These are phyloP conservation scores for Diplodia scrobiculata DNA, from an alignment of 2,329 filamentous ascomycete genomes.

Conservation along the genomic window DNA sequence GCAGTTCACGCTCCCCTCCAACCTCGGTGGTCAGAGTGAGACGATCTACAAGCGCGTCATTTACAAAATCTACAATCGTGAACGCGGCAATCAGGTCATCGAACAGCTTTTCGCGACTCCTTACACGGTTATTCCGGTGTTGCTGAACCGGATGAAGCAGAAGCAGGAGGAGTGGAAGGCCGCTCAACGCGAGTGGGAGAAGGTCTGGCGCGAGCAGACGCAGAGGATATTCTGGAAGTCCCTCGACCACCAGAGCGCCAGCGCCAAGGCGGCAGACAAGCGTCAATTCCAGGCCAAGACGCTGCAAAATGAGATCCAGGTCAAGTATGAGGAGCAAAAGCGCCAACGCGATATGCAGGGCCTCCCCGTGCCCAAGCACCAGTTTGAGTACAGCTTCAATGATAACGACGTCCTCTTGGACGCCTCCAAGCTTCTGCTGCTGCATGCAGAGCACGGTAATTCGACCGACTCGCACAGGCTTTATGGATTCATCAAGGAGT, in stretches of 20 bases:
- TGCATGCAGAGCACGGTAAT: constrained; percentile 48
- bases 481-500: constrained; percentile 53
- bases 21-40: constrained; percentile 87
- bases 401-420: constrained; percentile 58
- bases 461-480: constrained; percentile 50
- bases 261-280: constrained; percentile 87
- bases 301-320: constrained; percentile 85
- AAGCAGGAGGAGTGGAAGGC: constrained; percentile 98
- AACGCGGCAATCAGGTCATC: constrained; percentile 81
- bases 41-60: constrained; percentile 96
- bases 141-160: constrained; percentile 86
- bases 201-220: constrained; percentile 96
- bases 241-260: constrained; percentile 92
- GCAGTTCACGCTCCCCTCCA: constrained; percentile 75
- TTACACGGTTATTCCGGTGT: constrained; percentile 82
- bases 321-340: constrained; percentile 87
- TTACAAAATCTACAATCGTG: constrained; percentile 92
- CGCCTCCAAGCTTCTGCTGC: constrained; percentile 50
- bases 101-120: constrained; percentile 82
- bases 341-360: constrained; percentile 65
- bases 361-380: constrained; percentile 65
- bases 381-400: constrained; percentile 73
- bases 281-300: constrained; percentile 87
- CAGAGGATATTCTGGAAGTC: constrained; percentile 94
- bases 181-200: constrained; percentile 96